Percentiles rank a stretch among this genome's conserved stretches.
Conservation (phyloP, 1,284 basidiomycete species). For the Coniferiporia weirii region DNA sequence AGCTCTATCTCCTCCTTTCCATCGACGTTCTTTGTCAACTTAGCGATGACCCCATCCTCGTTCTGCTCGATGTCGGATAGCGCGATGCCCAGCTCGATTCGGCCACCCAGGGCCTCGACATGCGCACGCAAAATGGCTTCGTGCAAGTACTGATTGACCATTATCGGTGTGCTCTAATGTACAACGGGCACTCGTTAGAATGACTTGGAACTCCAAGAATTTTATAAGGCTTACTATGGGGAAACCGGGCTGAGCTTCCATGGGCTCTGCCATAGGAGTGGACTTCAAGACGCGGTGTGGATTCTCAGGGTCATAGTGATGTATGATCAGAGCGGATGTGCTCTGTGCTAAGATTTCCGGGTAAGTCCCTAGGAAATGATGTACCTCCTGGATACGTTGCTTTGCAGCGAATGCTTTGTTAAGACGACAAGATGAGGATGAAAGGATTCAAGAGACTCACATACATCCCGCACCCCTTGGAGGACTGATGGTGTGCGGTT, state of each 20-base stretch:
- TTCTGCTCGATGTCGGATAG: slow-evolving; percentile 4
- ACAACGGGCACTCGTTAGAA: neutral
- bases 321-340: neutral
- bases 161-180: neutral
- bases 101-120: slow-evolving; percentile 12
- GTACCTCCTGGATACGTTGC: slow-evolving; percentile 17
- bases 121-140: slow-evolving; percentile 15
- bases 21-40: neutral
- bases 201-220: neutral
- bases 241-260: slow-evolving; percentile 6
- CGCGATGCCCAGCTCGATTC: slow-evolving; percentile 11
- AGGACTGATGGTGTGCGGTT: neutral
- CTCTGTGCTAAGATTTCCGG: neutral
- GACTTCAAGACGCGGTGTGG: neutral
- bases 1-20: slow-evolving; percentile 4
- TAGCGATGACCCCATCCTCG: slow-evolving; percentile 11
- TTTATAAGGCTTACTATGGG: slow-evolving; percentile 10
- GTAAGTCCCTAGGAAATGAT: slow-evolving; percentile 12
- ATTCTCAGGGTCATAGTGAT: slow-evolving; percentile 4
- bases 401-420: neutral
- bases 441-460: neutral
- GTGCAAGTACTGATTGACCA: slow-evolving; percentile 11
- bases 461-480: slow-evolving; percentile 5
- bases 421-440: neutral
- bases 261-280: neutral